Conservation (phyloP, 331 rosid genomes). For the Arachis monticola region DNA sequence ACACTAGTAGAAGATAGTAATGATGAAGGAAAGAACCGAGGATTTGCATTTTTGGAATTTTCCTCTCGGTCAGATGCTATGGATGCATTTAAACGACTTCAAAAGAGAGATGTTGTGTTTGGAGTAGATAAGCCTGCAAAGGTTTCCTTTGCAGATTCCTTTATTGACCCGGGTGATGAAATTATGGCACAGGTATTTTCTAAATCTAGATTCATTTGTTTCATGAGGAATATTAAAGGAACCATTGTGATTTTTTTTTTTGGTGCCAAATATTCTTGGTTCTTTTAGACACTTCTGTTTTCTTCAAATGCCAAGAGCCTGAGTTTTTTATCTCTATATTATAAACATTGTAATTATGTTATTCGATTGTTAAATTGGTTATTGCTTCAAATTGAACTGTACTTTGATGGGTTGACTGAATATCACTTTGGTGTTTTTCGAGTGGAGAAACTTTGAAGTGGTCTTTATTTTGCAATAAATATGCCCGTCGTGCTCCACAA, state of each 20-base stretch:
- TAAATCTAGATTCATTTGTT: constrained; percentile 35
- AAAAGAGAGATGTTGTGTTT: constrained; percentile 92
- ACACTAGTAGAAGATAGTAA: constrained; percentile 94
- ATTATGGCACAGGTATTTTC: constrained; percentile 93
- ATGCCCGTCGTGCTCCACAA: background rate
- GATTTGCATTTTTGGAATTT: constrained; percentile 96
- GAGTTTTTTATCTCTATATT: background rate
- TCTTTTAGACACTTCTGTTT: constrained; percentile 19
- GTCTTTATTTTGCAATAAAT: constrained; percentile 9
- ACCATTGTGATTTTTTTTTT: constrained; percentile 21
- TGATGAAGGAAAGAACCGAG: constrained; percentile 90
- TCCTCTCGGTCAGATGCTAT: constrained; percentile 94
- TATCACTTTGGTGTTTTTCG: background rate
- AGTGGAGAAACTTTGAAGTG: background rate
- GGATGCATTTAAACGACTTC: constrained; percentile 97
- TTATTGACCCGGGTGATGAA: constrained; percentile 99
- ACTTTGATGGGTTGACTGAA: constrained; percentile 9
- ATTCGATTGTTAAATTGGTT: constrained; percentile 4
- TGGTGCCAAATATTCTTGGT: constrained; percentile 13
- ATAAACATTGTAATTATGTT: background rate
- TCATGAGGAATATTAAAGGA: constrained; percentile 7
- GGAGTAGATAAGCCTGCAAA: constrained; percentile 99
- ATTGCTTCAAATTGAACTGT: background rate
- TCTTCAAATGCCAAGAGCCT: background rate
- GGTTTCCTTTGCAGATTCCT: constrained; percentile 99